phyloP scores from a whole-genome alignment of 805 yeast genomes.

The Dipodascopsis uninucleata region DNA sequence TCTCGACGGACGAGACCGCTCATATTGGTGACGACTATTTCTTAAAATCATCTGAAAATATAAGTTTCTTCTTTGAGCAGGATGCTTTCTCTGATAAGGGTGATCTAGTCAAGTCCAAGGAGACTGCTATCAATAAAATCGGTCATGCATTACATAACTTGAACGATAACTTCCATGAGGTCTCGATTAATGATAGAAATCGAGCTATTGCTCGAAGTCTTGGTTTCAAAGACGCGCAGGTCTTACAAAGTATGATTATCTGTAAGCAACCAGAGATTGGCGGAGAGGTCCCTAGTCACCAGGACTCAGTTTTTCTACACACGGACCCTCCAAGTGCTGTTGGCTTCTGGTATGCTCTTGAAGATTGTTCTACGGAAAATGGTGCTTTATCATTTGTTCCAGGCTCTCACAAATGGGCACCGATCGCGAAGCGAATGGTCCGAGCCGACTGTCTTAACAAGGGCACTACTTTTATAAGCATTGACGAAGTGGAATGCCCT shows the following conservation, averaged over 20 bases:
- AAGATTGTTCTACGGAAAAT: constrained; percentile 62
- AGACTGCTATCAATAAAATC: constrained; percentile 64
- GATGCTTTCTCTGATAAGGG: constrained; percentile 60
- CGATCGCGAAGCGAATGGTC: constrained; percentile 61
- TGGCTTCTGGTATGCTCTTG: constrained; percentile 81
- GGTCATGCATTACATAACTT: constrained; percentile 72
- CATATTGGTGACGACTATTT: constrained; percentile 76
- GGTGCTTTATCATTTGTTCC: constrained; percentile 70
- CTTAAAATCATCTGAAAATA: constrained; percentile 62
- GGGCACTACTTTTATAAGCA: constrained; percentile 55
- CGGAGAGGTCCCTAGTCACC: constrained; percentile 72
- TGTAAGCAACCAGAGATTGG: constrained; percentile 74
- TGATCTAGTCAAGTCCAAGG: constrained; percentile 50
- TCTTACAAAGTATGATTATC: constrained; percentile 73
- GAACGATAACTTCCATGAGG: constrained; percentile 46
- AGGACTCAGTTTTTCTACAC: constrained; percentile 68
- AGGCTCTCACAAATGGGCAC: constrained; percentile 60
- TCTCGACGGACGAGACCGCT: constrained; percentile 52
- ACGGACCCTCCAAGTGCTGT: constrained; percentile 68
- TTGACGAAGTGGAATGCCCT: constrained; percentile 35
- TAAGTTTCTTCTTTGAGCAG: constrained; percentile 66
- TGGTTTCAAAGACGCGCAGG: constrained; percentile 59
- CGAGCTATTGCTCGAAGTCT: constrained; percentile 51
- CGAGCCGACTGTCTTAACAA: constrained; percentile 46
- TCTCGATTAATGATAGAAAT: constrained; percentile 53